Percentiles rank a stretch among this genome's conserved stretches.
These are phyloP conservation scores for Arachis hypogaea DNA, from an alignment of 306 rosid genomes.

Conservation along the genomic window DNA sequence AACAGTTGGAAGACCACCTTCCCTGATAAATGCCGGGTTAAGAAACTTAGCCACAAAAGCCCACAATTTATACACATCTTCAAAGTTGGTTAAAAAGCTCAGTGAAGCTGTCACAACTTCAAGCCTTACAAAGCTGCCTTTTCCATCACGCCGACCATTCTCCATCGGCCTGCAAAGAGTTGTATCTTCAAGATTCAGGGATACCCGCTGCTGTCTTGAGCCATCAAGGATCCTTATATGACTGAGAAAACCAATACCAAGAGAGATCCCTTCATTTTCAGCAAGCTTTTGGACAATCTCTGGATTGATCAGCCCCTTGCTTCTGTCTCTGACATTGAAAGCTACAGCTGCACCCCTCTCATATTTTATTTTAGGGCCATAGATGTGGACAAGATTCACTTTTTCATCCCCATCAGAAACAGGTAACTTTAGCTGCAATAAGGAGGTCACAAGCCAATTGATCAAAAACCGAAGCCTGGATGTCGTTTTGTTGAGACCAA, in stretches of 20 bases:
- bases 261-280: constrained; percentile 85
- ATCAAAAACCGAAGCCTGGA: constrained; percentile 80
- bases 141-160: constrained; percentile 62
- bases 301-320: constrained; percentile 70
- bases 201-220: constrained; percentile 56
- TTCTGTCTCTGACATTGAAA: constrained; percentile 79
- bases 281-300: constrained; percentile 94
- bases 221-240: constrained; percentile 73
- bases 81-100: constrained; percentile 87
- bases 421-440: constrained; percentile 73
- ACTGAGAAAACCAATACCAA: constrained; percentile 85
- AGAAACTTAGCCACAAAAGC: constrained; percentile 90
- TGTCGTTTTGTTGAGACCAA: constrained; percentile 95
- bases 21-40: constrained; percentile 65
- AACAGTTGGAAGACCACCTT: constrained; percentile 75
- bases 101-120: constrained; percentile 94
- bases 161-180: constrained; percentile 83
- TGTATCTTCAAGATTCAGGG: constrained; percentile 62
- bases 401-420: constrained; percentile 55
- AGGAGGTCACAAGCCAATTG: constrained; percentile 93
- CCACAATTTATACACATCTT: constrained; percentile 93
- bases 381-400: constrained; percentile 70
- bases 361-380: constrained; percentile 93
- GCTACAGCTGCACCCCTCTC: constrained; percentile 98
- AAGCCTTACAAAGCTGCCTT: constrained; percentile 67